These are phyloP conservation scores for Corymbia maculata DNA, from an alignment of 345 rosid genomes.

Conservation along the genomic window DNA sequence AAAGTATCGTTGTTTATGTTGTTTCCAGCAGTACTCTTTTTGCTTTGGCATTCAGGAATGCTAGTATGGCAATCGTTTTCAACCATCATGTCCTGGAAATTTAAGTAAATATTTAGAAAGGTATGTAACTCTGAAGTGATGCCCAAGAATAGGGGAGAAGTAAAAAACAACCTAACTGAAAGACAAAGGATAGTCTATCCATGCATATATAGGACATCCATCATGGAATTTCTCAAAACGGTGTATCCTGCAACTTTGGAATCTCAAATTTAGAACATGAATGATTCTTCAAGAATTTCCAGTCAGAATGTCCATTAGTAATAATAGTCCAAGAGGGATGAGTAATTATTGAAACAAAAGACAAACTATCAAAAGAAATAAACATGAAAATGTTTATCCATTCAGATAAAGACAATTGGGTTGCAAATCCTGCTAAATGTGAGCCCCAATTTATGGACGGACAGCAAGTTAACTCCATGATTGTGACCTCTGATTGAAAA, in stretches of 20 bases:
- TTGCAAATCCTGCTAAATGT: not conserved
- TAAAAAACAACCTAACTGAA: not conserved
- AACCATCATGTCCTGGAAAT: not conserved
- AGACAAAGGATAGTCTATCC: not conserved
- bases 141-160: not conserved
- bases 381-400: not conserved
- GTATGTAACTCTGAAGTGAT: not conserved
- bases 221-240: not conserved
- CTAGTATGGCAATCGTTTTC: not conserved
- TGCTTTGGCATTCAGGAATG: slow-evolving; percentile 13
- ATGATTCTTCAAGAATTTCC: not conserved
- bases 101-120: not conserved
- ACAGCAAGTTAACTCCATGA: not conserved
- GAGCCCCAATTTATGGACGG: not conserved
- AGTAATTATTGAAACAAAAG: not conserved
- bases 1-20: not conserved
- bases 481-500: not conserved
- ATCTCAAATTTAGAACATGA: not conserved
- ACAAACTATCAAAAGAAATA: not conserved
- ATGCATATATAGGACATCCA: not conserved
- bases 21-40: slow-evolving; percentile 11
- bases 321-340: not conserved
- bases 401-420: not conserved
- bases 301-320: not conserved
- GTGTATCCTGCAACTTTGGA: not conserved